phyloP scores from a whole-genome alignment of 352 stramenopile genomes.

The Phytophthora vignae region DNA sequence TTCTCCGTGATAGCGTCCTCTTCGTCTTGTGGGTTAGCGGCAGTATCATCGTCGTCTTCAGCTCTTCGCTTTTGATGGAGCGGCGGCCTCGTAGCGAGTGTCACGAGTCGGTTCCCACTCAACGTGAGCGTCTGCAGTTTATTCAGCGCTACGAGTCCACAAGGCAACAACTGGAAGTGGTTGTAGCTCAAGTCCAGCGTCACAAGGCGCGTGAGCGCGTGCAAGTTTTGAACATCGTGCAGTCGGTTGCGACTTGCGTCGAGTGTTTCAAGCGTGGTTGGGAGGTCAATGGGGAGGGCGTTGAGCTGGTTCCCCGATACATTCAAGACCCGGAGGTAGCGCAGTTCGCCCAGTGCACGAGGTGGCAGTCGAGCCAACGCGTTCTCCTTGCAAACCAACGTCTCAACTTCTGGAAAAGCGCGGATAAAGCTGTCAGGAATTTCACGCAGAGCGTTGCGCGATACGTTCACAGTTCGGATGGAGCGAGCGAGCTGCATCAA shows the following conservation, averaged over 20 bases:
- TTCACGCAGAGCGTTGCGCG: constrained; percentile 72
- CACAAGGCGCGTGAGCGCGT: constrained; percentile 52
- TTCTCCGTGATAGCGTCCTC: background rate
- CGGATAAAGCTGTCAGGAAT: constrained; percentile 58
- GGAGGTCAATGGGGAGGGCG: constrained; percentile 48
- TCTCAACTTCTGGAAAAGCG: constrained; percentile 62
- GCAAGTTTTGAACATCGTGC: constrained; percentile 51
- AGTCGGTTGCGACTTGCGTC: constrained; percentile 65
- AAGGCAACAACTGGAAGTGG: constrained; percentile 62
- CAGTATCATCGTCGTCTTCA: constrained; percentile 7
- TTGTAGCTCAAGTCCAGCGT: constrained; percentile 75
- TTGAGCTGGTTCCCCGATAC: constrained; percentile 71
- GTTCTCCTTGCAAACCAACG: constrained; percentile 74
- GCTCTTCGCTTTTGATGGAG: constrained; percentile 15
- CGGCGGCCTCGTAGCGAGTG: constrained; percentile 58
- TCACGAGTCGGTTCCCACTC: constrained; percentile 70
- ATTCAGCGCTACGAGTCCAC: constrained; percentile 50
- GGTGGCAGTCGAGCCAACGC: constrained; percentile 50
- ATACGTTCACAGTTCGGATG: constrained; percentile 70
- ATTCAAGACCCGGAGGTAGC: constrained; percentile 50
- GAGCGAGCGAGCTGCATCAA: constrained; percentile 69
- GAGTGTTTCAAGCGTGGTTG: constrained; percentile 45
- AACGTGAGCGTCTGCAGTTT: constrained; percentile 56
- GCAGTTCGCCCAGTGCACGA: constrained; percentile 37
- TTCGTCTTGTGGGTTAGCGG: constrained; percentile 22